Evolutionary conservation across 1,139 yeast genomes (phyloP).

Genomic region (Trichomonascaceae sp.): DNA sequence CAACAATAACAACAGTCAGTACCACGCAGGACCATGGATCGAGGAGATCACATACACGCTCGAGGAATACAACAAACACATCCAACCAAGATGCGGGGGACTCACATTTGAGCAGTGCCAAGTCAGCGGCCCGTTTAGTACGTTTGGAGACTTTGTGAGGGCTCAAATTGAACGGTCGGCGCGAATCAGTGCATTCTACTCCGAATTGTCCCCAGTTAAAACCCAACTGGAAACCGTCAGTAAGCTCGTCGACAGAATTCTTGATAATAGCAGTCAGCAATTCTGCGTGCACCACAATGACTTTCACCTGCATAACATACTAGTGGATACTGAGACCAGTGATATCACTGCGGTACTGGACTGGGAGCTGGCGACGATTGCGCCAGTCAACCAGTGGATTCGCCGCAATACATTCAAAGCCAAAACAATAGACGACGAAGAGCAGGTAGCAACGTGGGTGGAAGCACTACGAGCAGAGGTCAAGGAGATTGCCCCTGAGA

Average conservation of each 20-base stretch:
- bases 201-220: no score
- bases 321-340: background rate
- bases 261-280: background rate
- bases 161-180: background rate
- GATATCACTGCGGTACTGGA: background rate
- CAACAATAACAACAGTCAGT: background rate
- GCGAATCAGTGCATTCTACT: background rate
- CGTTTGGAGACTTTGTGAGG: background rate
- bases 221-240: background rate
- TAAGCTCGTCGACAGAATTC: background rate
- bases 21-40: background rate
- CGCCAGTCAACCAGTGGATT: background rate
- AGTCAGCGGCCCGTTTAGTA: background rate
- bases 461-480: background rate
- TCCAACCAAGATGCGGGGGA: background rate
- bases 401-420: background rate
- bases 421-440: background rate
- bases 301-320: background rate
- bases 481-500: background rate
- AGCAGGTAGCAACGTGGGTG: background rate
- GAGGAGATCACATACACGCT: background rate
- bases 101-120: background rate
- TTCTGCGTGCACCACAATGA: background rate
- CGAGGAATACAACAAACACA: background rate
- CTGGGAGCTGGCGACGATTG: background rate